These are phyloP conservation scores for Aureobasidium pullulans DNA, from an alignment of 2,329 filamentous ascomycete genomes.

Conservation along the genomic window DNA sequence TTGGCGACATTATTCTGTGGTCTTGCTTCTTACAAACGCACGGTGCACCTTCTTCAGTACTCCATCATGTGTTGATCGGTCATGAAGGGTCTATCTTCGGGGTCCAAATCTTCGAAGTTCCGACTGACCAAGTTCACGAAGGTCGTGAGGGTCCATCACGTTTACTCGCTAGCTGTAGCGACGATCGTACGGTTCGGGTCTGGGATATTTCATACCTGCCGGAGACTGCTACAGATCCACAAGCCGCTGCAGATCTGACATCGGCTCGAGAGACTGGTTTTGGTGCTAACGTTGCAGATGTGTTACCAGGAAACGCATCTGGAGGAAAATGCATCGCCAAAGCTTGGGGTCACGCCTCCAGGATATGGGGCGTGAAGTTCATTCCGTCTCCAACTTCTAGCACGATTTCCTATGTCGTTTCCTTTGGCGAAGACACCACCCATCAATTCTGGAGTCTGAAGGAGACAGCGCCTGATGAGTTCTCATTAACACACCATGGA, in stretches of 20 bases:
- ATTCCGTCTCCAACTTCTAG: conserved; percentile 24
- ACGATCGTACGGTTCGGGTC: conserved; percentile 80
- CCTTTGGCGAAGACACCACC: conserved; percentile 79
- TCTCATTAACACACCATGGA: conserved; percentile 45
- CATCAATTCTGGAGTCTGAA: conserved; percentile 55
- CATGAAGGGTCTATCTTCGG: conserved; percentile 95
- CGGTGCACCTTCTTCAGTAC: conserved; percentile 27
- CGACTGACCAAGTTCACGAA: conserved; percentile 26
- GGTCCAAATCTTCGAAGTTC: conserved; percentile 63
- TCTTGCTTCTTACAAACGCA: conserved; percentile 44
- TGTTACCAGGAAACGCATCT: conserved; percentile 22
- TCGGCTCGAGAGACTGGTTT: conserved; percentile 38
- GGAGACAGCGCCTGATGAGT: conserved; percentile 3
- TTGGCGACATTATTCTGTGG: conserved; percentile 91
- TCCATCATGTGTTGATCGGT: conserved; percentile 52
- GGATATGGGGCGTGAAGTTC: conserved; percentile 84
- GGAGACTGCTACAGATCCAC: conserved; percentile 22
- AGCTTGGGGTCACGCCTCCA: conserved; percentile 77
- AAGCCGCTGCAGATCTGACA: conserved; percentile 21
- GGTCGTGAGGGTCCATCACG: conserved; percentile 39
- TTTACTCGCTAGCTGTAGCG: conserved; percentile 85
- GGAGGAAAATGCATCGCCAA: conserved; percentile 52
- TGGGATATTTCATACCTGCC: conserved; percentile 68
- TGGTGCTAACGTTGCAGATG: conserved; percentile 20
- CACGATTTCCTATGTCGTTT: conserved; percentile 50